Evolutionary conservation across 306 rosid genomes (phyloP).

Genomic region (Cicer bijugum): DNA sequence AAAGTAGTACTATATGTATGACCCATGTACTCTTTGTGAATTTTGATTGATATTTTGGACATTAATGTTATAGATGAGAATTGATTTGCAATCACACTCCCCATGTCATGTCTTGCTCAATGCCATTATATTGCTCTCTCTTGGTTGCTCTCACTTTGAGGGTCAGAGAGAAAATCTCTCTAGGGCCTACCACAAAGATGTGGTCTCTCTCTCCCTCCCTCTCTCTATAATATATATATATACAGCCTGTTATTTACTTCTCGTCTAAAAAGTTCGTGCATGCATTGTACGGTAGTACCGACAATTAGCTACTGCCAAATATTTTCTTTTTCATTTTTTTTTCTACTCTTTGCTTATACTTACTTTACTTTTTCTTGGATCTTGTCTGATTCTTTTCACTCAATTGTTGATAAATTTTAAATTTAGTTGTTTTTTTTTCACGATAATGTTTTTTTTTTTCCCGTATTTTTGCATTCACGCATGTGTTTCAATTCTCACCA

Average conservation of each 20-base stretch:
- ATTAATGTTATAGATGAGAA: slow-evolving; percentile 47
- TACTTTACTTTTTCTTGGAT: not conserved
- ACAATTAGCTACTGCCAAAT: slow-evolving; percentile 48
- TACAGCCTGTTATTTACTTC: slow-evolving; percentile 46
- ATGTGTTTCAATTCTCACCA: too few relatives aligned
- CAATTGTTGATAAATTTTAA: not conserved
- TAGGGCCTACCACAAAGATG: slow-evolving; percentile 53
- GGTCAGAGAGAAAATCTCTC: slow-evolving; percentile 49
- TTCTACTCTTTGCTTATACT: not conserved
- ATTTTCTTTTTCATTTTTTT: slow-evolving; percentile 28
- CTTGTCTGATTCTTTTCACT: not conserved
- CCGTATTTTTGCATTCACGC: too few relatives aligned
- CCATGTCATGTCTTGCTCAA: slow-evolving; percentile 42
- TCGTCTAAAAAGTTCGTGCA: slow-evolving; percentile 22
- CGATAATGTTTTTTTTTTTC: too few relatives aligned
- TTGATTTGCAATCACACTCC: slow-evolving; percentile 42
- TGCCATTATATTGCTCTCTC: slow-evolving; percentile 8
- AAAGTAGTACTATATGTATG: not conserved
- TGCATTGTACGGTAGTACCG: slow-evolving; percentile 54
- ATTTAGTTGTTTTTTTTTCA: too few relatives aligned
- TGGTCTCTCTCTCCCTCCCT: slow-evolving; percentile 37
- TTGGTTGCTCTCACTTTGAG: slow-evolving; percentile 41
- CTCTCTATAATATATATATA: not conserved
- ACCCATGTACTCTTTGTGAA: slow-evolving; percentile 8
- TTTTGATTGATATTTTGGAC: slow-evolving; percentile 39